Percentiles rank a stretch among this genome's conserved stretches.
Evolutionary conservation across 208 protist genomes (phyloP).

Genomic region (Crithidia fasciculata): DNA sequence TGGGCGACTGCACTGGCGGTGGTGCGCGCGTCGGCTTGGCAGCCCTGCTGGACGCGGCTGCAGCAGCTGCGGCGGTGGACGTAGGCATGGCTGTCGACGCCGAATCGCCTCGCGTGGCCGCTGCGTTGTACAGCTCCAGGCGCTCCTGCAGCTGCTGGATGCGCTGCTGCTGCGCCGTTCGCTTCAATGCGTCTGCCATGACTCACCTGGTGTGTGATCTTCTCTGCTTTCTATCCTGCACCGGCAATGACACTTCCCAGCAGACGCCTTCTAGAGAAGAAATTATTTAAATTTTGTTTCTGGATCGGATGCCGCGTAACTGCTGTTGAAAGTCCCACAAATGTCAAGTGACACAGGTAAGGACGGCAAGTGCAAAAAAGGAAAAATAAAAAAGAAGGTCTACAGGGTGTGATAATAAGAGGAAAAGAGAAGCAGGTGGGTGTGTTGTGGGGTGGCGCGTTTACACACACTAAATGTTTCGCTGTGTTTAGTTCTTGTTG

Average conservation of each 20-base stretch:
- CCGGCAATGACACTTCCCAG: too few species aligned
- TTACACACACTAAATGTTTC: not conserved
- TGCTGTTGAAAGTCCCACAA: too few species aligned
- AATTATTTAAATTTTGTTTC: not conserved
- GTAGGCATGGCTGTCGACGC: not conserved
- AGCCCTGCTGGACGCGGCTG: not conserved
- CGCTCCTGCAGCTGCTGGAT: slow-evolving; percentile 82
- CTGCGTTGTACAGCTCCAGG: slow-evolving; percentile 77
- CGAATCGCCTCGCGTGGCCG: slow-evolving; percentile 23
- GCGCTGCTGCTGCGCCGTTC: slow-evolving; percentile 43
- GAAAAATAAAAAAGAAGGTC: slow-evolving; percentile 2
- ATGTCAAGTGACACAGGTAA: not conserved
- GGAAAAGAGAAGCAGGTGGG: too few species aligned
- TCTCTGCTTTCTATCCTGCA: too few species aligned
- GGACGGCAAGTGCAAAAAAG: not conserved
- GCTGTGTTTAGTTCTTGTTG: too few species aligned
- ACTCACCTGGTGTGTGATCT: not conserved
- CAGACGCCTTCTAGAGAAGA: too few species aligned
- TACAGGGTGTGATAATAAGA: not conserved
- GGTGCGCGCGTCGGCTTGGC: slow-evolving; percentile 26
- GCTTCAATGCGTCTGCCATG: slow-evolving; percentile 23
- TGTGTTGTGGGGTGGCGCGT: too few species aligned
- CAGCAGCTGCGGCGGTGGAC: not conserved
- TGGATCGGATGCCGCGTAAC: too few species aligned
- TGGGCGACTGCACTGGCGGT: slow-evolving; percentile 14